Evolutionary conservation across 805 yeast genomes (phyloP).

Genomic region (Hanseniaspora nectarophila): DNA sequence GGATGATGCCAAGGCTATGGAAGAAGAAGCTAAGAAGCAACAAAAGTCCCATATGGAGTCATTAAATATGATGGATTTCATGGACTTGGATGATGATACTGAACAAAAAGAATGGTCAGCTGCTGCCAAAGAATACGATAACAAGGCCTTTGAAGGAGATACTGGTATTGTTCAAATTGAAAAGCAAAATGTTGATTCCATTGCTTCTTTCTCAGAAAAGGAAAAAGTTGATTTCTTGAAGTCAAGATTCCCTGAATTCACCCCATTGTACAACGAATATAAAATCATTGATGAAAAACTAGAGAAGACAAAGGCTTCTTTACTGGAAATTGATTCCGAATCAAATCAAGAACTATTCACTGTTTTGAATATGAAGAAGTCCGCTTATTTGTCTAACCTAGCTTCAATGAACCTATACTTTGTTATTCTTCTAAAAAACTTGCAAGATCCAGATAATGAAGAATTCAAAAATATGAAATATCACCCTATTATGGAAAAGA

Average conservation of each 20-base stretch:
- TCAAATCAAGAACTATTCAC: constrained; percentile 3
- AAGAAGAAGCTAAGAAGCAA: constrained; percentile 75
- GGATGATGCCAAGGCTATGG: constrained; percentile 64
- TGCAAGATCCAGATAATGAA: constrained; percentile 37
- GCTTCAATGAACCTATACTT: constrained; percentile 65
- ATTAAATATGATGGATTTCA: constrained; percentile 58
- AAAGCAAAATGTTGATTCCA: constrained; percentile 34
- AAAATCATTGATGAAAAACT: constrained; percentile 34
- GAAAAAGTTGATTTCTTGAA: constrained; percentile 45
- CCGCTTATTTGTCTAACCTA: constrained; percentile 71
- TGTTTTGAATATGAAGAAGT: constrained; percentile 39
- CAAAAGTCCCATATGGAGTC: constrained; percentile 73
- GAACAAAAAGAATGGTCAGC: constrained; percentile 64
- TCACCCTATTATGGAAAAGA: constrained; percentile 79
- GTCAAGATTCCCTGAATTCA: constrained; percentile 68
- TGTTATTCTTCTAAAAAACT: constrained; percentile 52
- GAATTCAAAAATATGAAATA: constrained; percentile 59
- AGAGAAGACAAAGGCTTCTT: constrained; percentile 27
- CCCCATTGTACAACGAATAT: constrained; percentile 60
- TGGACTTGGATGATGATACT: constrained; percentile 53
- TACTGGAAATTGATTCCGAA: constrained; percentile 15
- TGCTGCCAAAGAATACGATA: constrained; percentile 39
- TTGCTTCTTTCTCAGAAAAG: constrained; percentile 38
- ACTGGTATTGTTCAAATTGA: constrained; percentile 21
- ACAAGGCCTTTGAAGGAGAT: constrained; percentile 29